Evolutionary conservation across 139 green algal species (phyloP).

Genomic region (Coccomyxa sp.): DNA sequence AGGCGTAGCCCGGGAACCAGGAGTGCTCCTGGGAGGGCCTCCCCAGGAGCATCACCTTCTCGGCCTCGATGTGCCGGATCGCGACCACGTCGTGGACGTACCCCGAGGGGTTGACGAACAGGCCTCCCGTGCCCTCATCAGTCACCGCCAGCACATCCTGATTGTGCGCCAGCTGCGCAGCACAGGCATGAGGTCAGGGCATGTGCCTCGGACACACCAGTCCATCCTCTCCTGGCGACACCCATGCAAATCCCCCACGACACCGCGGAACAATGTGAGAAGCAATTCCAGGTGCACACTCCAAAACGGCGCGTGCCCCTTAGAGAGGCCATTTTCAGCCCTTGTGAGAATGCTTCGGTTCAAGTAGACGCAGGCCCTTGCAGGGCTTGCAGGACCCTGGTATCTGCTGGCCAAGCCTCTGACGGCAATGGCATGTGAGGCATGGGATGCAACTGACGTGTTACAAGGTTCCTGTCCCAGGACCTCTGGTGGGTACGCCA

Average conservation of each 20-base stretch:
- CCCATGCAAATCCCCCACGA: background rate
- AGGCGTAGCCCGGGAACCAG: slow-evolving; percentile 55
- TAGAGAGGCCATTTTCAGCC: background rate
- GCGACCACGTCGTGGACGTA: slow-evolving; percentile 46
- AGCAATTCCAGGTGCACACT: background rate
- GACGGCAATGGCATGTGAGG: background rate
- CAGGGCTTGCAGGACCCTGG: background rate
- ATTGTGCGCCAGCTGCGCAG: slow-evolving; percentile 9
- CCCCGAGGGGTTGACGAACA: slow-evolving; percentile 40
- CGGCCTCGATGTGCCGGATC: slow-evolving; percentile 10
- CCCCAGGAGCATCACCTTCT: slow-evolving; percentile 3
- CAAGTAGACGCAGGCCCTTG: background rate
- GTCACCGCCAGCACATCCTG: slow-evolving; percentile 25
- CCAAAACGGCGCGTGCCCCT: background rate
- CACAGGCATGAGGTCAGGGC: background rate
- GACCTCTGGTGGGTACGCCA: background rate
- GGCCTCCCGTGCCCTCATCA: slow-evolving; percentile 34
- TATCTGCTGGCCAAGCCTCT: background rate
- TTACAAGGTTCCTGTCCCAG: background rate
- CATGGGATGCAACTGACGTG: background rate
- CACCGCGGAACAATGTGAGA: background rate
- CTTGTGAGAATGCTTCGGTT: too few relatives aligned
- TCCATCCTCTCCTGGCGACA: background rate
- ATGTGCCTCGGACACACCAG: background rate
- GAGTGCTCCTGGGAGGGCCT: slow-evolving; percentile 31